phyloP scores from a whole-genome alignment of 371 early-diverging fungal species.

The Syncephalastrum racemosum region DNA sequence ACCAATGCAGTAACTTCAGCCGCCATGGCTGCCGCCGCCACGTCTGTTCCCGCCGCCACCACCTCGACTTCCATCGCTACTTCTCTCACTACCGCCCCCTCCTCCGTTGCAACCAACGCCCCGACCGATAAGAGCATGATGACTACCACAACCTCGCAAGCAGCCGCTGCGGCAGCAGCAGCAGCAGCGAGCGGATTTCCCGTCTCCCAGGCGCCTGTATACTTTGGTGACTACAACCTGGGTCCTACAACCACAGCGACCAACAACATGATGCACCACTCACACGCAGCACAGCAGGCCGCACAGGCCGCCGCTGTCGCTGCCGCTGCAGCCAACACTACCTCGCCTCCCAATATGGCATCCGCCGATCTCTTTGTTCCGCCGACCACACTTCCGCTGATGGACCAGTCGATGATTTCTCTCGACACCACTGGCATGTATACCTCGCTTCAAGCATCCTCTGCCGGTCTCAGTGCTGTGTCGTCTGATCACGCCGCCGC shows the following conservation, averaged over 20 bases:
- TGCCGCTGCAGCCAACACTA: slow-evolving; percentile 3
- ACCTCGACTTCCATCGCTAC: not conserved
- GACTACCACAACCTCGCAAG: slow-evolving; percentile 12
- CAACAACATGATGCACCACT: slow-evolving; percentile 1
- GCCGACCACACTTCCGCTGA: not conserved
- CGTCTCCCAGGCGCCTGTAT: not conserved
- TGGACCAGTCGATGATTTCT: slow-evolving; percentile 3
- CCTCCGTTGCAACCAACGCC: slow-evolving; percentile 4
- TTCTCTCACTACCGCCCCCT: slow-evolving; percentile 15
- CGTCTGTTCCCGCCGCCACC: not conserved
- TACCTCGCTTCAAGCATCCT: not conserved
- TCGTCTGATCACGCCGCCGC: not conserved
- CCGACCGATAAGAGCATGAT: slow-evolving; percentile 5
- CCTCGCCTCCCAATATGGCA: not conserved
- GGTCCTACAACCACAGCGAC: not conserved
- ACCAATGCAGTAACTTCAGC: slow-evolving; percentile 5
- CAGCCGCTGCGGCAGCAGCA: slow-evolving; percentile 9
- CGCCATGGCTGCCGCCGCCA: not conserved
- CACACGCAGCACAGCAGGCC: not conserved
- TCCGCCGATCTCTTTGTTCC: not conserved
- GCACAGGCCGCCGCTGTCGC: slow-evolving; percentile 5
- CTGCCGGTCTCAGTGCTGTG: not conserved
- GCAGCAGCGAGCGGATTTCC: slow-evolving; percentile 1
- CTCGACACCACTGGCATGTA: slow-evolving; percentile 3
- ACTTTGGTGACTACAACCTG: not conserved